Evolutionary conservation across 495 filamentous ascomycete species (phyloP).

Genomic region (Penicillium longicatenatum): DNA sequence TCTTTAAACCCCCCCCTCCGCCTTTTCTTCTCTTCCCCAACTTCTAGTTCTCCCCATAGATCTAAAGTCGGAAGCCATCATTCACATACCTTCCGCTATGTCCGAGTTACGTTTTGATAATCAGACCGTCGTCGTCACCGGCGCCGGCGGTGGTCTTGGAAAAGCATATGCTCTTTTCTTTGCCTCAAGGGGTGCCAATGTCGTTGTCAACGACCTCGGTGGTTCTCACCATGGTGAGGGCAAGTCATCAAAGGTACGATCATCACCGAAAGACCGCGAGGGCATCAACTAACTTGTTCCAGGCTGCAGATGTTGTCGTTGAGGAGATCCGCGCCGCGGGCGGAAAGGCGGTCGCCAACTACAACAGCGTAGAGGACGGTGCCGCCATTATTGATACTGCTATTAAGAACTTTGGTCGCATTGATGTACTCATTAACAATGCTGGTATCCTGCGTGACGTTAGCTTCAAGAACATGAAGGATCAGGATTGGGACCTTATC

Average conservation of each 20-base stretch:
- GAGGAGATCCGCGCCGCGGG: slow-evolving; percentile 89
- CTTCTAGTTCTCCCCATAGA: slow-evolving; percentile 22
- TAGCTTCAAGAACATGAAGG: slow-evolving; percentile 99
- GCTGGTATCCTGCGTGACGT: slow-evolving; percentile 95
- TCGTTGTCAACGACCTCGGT: slow-evolving; percentile 97
- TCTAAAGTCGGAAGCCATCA: slow-evolving; percentile 21
- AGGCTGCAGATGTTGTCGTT: slow-evolving; percentile 96
- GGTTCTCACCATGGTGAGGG: slow-evolving; percentile 95
- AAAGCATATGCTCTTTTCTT: slow-evolving; percentile 94
- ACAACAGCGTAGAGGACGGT: slow-evolving; percentile 94
- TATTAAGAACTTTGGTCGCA: slow-evolving; percentile 85
- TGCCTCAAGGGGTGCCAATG: slow-evolving; percentile 86
- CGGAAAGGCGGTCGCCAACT: slow-evolving; percentile 97
- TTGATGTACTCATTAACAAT: slow-evolving; percentile 97
- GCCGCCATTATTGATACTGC: slow-evolving; percentile 96
- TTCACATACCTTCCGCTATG: slow-evolving; percentile 50
- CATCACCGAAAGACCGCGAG: neutral
- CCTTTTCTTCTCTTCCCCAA: slow-evolving; percentile 23
- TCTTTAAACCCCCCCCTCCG: slow-evolving; percentile 36
- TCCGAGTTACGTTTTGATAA: slow-evolving; percentile 88
- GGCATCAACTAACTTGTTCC: slow-evolving; percentile 22
- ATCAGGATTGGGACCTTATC: slow-evolving; percentile 94
- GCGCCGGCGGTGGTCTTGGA: slow-evolving; percentile 92
- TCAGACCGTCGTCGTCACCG: slow-evolving; percentile 96
- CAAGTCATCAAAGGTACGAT: slow-evolving; percentile 73